Evolutionary conservation across 305 asterid species (phyloP), one percentile per base, ranked within the genome.

Genomic region (Striga hermonthica): DNA sequence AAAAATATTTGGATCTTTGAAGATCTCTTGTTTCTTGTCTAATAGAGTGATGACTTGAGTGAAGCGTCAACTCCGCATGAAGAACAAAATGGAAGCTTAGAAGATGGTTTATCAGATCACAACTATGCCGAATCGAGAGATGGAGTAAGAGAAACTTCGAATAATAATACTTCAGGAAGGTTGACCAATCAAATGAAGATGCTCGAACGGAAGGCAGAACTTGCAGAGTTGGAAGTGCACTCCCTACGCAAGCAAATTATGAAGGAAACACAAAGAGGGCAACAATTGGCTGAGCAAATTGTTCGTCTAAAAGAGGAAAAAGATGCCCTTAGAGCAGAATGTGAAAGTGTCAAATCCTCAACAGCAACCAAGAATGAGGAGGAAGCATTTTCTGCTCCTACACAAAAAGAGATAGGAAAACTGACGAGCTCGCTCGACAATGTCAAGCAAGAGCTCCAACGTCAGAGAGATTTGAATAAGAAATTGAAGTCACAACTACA

Each of bases 181-280:
- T 36, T 77, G 74, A 56, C 71, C 62, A 72, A 69, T 71, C 83
- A 79, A 58, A 78, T 81, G 79, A 80, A 64, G 70, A 61, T 64
- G 76, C 45, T 84, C 43, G 93, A 84, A 69, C 82, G 93, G 76
- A 88, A 83, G 78, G 81, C 80, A 55, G 97, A 89, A 66, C 77
- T 84, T 62, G 78, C 97, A 61, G 96, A 92, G 66, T 62, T 89
- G 72, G 97, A 92, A 81, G 82, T 81, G 34, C 86, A 82, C 76
- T 78, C 95, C 68, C 93, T 89, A 14, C 78, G 94, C 22, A 90
- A 82, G 80, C 97, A 86, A 72, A 74, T 85, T 62, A 67, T 69
- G 5, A 90, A 86, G 74, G 99, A 90, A 64, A 83, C 76, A 62
- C 82, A 63, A 50, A 88, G 76, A 72, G 95, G 81, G 22, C 86